phyloP scores from a whole-genome alignment of 164 flowering plant species.

The Tetracentron sinense region DNA sequence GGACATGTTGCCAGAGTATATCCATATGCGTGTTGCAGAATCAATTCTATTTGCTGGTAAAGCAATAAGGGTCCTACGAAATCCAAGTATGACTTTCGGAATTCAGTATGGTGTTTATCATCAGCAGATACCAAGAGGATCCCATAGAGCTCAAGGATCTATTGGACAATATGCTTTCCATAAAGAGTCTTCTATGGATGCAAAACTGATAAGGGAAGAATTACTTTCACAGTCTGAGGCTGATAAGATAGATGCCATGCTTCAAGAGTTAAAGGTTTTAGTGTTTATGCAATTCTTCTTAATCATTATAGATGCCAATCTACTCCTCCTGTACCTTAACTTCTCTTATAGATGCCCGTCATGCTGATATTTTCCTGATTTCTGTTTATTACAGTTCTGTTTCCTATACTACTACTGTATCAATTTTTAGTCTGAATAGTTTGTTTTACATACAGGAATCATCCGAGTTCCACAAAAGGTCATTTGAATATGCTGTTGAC shows the following conservation, averaged over 20 bases:
- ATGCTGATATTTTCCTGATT: no score
- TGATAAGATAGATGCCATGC: slow-evolving; percentile 87
- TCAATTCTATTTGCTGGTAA: slow-evolving; percentile 94
- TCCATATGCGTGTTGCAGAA: slow-evolving; percentile 90
- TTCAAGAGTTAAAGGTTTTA: slow-evolving; percentile 73
- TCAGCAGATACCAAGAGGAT: slow-evolving; percentile 45
- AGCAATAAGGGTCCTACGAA: slow-evolving; percentile 88
- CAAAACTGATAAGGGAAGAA: slow-evolving; percentile 54
- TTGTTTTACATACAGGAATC: slow-evolving; percentile 56
- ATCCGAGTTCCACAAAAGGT: slow-evolving; percentile 92
- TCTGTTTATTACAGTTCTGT: no score
- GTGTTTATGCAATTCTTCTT: neutral
- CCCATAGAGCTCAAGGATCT: slow-evolving; percentile 48
- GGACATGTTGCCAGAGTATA: slow-evolving; percentile 97
- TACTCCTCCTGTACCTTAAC: no score
- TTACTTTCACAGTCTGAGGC: slow-evolving; percentile 87
- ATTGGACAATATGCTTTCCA: slow-evolving; percentile 36
- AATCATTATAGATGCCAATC: neutral
- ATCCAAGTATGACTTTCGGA: slow-evolving; percentile 72
- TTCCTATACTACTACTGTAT: neutral
- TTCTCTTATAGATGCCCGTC: no score
- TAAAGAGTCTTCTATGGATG: slow-evolving; percentile 40
- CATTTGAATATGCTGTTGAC: slow-evolving; percentile 81
- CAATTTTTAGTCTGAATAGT: neutral
- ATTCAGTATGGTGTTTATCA: slow-evolving; percentile 39